Conservation (phyloP, 352 stramenopile genomes). For the Phytophthora lateralis region DNA sequence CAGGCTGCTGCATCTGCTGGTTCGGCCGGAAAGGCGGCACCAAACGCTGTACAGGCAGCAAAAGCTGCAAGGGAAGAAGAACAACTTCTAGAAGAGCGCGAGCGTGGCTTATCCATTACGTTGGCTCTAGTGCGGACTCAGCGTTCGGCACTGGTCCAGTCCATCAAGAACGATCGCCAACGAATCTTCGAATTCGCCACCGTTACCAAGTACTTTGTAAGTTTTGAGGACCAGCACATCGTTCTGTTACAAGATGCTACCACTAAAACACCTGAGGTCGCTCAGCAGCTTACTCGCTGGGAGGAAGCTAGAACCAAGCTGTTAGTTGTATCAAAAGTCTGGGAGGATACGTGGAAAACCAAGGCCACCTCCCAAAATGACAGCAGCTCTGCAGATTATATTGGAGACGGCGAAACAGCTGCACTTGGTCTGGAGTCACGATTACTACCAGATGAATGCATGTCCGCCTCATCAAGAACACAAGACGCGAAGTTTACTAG, state of each 20-base stretch:
- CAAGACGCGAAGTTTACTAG: conserved; percentile 62
- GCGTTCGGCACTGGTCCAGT: conserved; percentile 50
- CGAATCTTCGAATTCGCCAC: conserved; percentile 68
- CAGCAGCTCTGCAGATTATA: conserved; percentile 33
- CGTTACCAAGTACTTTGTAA: conserved; percentile 54
- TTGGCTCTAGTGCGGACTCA: conserved; percentile 69
- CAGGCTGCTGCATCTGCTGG: conserved; percentile 12
- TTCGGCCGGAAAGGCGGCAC: conserved; percentile 13
- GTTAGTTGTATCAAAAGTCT: conserved; percentile 32
- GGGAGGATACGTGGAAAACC: conserved; percentile 41
- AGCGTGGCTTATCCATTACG: conserved; percentile 80
- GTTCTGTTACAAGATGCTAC: conserved; percentile 7
- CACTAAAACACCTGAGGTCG: conserved; percentile 13
- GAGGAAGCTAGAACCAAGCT: conserved; percentile 42
- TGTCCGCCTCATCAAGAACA: conserved; percentile 61
- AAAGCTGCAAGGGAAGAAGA: conserved; percentile 56
- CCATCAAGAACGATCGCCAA: conserved; percentile 66
- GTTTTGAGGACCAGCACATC: conserved; percentile 55
- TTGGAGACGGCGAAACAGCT: conserved; percentile 49
- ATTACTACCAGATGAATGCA: conserved; percentile 58
- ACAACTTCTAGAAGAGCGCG: conserved; percentile 74
- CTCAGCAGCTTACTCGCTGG: conserved; percentile 36
- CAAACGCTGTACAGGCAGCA: conserved; percentile 19
- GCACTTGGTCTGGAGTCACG: conserved; percentile 68
- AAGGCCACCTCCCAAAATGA: conserved; percentile 14